Evolutionary conservation across 2,329 filamentous ascomycete species (phyloP), one percentile per base, ranked within the genome.

Genomic region (Fusarium paranaense): DNA sequence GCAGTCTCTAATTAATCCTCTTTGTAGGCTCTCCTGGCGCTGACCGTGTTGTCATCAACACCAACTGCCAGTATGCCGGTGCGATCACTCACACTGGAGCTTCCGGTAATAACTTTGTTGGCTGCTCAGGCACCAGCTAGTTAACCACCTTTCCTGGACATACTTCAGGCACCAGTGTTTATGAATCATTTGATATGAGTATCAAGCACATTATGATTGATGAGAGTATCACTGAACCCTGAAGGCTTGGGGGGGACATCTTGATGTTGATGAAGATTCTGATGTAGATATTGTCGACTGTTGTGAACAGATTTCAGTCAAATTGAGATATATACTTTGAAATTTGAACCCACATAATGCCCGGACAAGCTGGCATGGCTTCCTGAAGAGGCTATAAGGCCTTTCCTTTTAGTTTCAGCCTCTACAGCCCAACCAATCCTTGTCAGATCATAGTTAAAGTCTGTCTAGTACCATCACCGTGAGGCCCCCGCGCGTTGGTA

Each of bases 71-170:
- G 66, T 86, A 89, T 52, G 92, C 90, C 16, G 92, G 91, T 40
- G 84, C 88, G 32, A 92, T 94, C 71, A 94, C 92, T 0, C 92
- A 94, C 78, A 92, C 90, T 25, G 92, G 92, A 32, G 92, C 92
- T 20, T 89, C 87, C 60, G 90, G 90, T 9, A 91, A 93, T 80
- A 85, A 88, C 82, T 94, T 94, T 82, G 90, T 94, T 65, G 87
- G 85, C n/a, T 94, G 92, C 81, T 71, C 64, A 0, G 79, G 79
- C 5, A 81, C 79, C 5, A 64, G 2, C 64, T 76, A 68, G 45
- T 6, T 22, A 30, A 88, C 77, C 90, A 20, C 18, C 18, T 4
- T 11, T 59, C 7, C 16, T 32, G 10, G 6, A 32, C 13, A n/a
- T n/a, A n/a, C 47, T 32, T 6, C 9, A 8, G 0, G 18, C 2